phyloP scores from a whole-genome alignment of 2,329 filamentous ascomycete species.

The Cercospora sp. region DNA sequence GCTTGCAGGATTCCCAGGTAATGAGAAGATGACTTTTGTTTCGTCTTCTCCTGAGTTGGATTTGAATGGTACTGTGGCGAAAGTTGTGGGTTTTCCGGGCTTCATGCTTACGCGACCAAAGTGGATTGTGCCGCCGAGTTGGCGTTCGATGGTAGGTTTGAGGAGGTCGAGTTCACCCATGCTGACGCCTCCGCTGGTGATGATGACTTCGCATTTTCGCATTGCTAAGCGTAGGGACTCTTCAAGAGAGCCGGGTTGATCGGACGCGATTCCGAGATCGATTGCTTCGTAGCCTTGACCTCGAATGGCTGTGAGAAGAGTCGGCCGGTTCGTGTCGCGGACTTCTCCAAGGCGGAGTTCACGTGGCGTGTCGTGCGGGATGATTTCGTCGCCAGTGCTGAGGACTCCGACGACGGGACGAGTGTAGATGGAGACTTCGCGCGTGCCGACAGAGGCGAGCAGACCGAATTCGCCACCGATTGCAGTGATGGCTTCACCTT shows the following conservation, averaged over 20 bases:
- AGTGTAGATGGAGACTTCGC: constrained; percentile 69
- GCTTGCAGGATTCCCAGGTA: constrained; percentile 92
- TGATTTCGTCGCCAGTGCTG: constrained; percentile 93
- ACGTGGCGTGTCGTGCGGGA: constrained; percentile 64
- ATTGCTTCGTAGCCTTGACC: constrained; percentile 76
- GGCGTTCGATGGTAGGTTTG: constrained; percentile 91
- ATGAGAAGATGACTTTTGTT: constrained; percentile 77
- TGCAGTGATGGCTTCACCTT: constrained; percentile 79
- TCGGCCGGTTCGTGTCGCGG: constrained; percentile 87
- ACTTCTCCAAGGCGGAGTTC: constrained; percentile 77
- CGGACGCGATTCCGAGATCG: constrained; percentile 82
- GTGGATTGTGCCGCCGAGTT: constrained; percentile 87
- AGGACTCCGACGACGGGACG: constrained; percentile 81
- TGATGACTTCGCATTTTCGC: constrained; percentile 72
- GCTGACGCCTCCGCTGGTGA: constrained; percentile 91
- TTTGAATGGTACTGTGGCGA: constrained; percentile 78
- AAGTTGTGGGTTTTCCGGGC: constrained; percentile 95
- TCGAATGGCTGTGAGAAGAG: constrained; percentile 73
- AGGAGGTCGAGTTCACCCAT: constrained; percentile 98
- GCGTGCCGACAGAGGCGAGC: constrained; percentile 78
- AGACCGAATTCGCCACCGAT: constrained; percentile 90
- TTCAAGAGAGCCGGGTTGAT: constrained; percentile 73
- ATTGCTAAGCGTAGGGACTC: constrained; percentile 73
- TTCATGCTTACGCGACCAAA: constrained; percentile 98
- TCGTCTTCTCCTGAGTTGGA: constrained; percentile 54